Evolutionary conservation across 139 green algal species (phyloP).

Genomic region (Chlamydomonas sp.): DNA sequence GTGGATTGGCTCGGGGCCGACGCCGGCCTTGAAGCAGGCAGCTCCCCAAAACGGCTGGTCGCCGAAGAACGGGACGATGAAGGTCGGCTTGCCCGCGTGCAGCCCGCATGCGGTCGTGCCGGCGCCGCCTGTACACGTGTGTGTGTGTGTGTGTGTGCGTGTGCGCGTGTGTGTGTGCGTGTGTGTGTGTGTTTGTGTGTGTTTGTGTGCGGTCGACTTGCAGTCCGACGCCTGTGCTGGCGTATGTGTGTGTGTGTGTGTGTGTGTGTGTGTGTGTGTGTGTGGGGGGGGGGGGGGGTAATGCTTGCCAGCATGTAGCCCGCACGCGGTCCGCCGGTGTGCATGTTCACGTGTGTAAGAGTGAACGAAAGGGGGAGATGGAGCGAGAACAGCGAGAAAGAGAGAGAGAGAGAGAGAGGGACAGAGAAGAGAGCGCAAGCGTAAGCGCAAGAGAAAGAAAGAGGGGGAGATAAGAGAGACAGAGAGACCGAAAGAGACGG

Average conservation of each 20-base stretch:
- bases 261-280: too few relatives aligned
- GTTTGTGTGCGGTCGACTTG: too few relatives aligned
- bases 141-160: neutral
- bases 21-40: conserved; percentile 21
- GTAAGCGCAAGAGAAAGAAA: neutral
- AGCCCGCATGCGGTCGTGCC: neutral
- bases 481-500: neutral
- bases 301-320: neutral
- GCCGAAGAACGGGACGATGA: conserved; percentile 59
- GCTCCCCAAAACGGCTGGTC: conserved; percentile 65
- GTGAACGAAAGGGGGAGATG: neutral
- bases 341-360: neutral
- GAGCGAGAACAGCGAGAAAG: neutral
- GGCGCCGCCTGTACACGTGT: too few relatives aligned
- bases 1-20: conserved; percentile 49
- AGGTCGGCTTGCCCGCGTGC: conserved; percentile 54
- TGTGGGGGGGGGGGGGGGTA: neutral
- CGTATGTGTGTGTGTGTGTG: too few relatives aligned
- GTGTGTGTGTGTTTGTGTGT: too few relatives aligned
- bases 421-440: neutral
- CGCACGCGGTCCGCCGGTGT: too few relatives aligned
- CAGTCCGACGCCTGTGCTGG: too few relatives aligned
- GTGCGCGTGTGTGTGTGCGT: neutral
- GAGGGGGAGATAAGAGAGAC: neutral
- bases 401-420: neutral